Percentiles rank a stretch among this genome's conserved stretches.
Conservation (phyloP, 106 monocot genomes). For the Dendrobium huoshanense region DNA sequence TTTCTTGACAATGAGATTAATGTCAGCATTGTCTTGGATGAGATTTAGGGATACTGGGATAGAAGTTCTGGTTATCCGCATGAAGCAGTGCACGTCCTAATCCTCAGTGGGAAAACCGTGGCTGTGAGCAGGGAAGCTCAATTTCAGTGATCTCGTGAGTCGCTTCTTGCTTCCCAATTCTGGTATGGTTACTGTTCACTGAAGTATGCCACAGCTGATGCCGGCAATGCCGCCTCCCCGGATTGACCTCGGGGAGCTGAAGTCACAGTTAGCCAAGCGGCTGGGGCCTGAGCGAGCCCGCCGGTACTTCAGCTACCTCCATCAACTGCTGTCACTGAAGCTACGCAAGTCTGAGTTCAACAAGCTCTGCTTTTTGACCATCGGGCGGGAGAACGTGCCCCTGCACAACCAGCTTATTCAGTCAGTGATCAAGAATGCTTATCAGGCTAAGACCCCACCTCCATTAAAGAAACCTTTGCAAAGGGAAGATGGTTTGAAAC, state of each 20-base stretch:
- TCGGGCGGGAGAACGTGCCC: conserved; percentile 42
- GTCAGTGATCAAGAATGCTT: conserved; percentile 54
- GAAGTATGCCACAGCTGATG: conserved; percentile 1
- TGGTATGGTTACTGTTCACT: neutral
- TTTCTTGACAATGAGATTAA: neutral
- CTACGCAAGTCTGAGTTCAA: conserved; percentile 48
- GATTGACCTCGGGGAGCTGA: conserved; percentile 40
- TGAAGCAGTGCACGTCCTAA: neutral
- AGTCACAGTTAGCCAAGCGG: conserved; percentile 33
- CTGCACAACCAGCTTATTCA: conserved; percentile 56
- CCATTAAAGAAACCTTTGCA: conserved; percentile 5
- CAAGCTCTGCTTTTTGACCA: conserved; percentile 37
- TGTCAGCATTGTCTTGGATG: neutral
- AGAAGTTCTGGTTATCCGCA: neutral
- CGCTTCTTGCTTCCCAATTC: neutral
- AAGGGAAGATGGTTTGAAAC: conserved; percentile 10
- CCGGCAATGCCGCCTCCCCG: conserved; percentile 14
- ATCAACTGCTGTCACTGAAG: conserved; percentile 36
- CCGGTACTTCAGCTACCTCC: conserved; percentile 38
- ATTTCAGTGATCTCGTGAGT: neutral
- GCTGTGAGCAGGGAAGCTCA: neutral
- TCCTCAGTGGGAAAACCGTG: neutral
- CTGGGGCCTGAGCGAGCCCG: conserved; percentile 36
- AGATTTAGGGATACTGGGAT: neutral
- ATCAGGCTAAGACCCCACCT: conserved; percentile 33